phyloP scores from a whole-genome alignment of 1,139 yeast genomes.

The Hemisphaericaspora xylofermentans region DNA sequence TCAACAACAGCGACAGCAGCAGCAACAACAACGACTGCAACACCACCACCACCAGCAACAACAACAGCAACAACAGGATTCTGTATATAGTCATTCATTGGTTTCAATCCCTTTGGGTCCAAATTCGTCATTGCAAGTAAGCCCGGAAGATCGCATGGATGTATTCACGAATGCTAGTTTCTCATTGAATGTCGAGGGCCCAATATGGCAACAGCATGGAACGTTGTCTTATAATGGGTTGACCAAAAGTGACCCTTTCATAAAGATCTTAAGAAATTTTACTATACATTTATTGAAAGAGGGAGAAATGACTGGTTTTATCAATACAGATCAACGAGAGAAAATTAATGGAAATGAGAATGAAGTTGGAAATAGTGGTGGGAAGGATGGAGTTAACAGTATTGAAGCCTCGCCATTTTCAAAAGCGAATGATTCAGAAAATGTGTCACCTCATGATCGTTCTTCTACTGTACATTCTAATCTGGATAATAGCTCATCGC shows the following conservation, averaged over 20 bases:
- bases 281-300: conserved; percentile 34
- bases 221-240: conserved; percentile 43
- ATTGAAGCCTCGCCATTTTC: conserved; percentile 2
- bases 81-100: conserved; percentile 15
- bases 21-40: not conserved
- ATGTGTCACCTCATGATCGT: not conserved
- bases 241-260: conserved; percentile 44
- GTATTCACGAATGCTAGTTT: conserved; percentile 38
- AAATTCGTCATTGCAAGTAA: conserved; percentile 34
- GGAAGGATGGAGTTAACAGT: not conserved
- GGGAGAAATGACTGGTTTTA: conserved; percentile 38
- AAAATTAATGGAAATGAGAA: not conserved
- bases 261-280: conserved; percentile 38
- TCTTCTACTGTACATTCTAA: not conserved
- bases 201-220: conserved; percentile 43
- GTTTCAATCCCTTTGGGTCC: conserved; percentile 40
- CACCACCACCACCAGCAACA: conserved; percentile 8
- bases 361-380: not conserved
- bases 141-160: conserved; percentile 36
- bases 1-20: conserved; percentile 1
- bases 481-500: not conserved
- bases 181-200: conserved; percentile 40
- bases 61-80: conserved; percentile 8
- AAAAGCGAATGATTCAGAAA: conserved; percentile 2
- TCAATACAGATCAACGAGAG: conserved; percentile 19